Percentiles rank a stretch among this genome's conserved stretches.
Conservation (phyloP, 2,329 filamentous ascomycete species). For the Esteya vermicola region DNA sequence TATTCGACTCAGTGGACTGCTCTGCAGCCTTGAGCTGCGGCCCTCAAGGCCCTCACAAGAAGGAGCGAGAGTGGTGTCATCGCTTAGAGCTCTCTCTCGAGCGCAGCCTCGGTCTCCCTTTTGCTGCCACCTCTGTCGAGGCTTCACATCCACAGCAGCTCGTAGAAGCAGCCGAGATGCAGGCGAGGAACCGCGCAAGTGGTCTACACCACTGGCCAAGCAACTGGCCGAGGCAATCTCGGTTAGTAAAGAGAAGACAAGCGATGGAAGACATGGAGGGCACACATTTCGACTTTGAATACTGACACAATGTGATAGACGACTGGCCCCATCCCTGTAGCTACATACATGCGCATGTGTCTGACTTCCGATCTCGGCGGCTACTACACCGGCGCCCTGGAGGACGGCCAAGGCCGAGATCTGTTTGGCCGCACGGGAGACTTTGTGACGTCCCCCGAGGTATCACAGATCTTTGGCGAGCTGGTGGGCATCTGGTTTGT, state of each 20-base stretch:
- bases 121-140: background rate
- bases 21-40: too few species aligned
- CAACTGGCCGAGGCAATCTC: conserved; percentile 76
- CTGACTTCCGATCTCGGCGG: conserved; percentile 81
- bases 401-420: conserved; percentile 49
- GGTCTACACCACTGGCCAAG: conserved; percentile 88
- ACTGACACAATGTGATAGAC: too few species aligned
- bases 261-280: background rate
- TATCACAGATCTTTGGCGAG: conserved; percentile 94
- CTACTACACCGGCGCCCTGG: conserved; percentile 74
- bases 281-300: too few species aligned
- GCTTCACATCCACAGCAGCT: conserved; percentile 14
- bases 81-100: too few species aligned
- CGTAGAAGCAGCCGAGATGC: too few species aligned
- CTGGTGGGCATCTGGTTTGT: conserved; percentile 90
- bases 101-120: too few species aligned
- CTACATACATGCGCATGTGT: conserved; percentile 97
- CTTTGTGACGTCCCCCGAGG: conserved; percentile 94
- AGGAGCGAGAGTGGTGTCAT: too few species aligned
- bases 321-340: conserved; percentile 82
- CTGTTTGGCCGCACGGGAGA: conserved; percentile 90
- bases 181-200: conserved; percentile 40
- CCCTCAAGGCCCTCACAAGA: too few species aligned
- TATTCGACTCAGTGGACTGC: too few species aligned
- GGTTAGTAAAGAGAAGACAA: conserved; percentile 29